Evolutionary conservation across 2,329 filamentous ascomycete genomes (phyloP).

Genomic region (Thielaviopsis cerberus): DNA sequence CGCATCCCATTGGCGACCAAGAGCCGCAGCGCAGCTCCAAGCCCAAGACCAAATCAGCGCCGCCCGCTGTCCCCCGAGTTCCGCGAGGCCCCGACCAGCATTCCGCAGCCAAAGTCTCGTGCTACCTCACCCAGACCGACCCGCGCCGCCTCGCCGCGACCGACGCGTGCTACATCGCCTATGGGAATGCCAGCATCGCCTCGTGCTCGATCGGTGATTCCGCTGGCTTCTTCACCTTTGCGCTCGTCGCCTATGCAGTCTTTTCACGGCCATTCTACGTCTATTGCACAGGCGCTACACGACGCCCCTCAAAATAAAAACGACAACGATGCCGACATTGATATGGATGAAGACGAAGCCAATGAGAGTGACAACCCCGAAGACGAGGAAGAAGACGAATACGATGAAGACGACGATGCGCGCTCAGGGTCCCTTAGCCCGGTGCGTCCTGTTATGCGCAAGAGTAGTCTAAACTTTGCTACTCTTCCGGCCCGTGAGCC

Average conservation of each 20-base stretch:
- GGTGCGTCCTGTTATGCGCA: slow-evolving; percentile 59
- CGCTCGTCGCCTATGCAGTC: background rate
- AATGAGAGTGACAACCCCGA: background rate
- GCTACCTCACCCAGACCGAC: slow-evolving; percentile 4
- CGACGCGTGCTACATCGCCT: background rate
- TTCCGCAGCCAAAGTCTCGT: slow-evolving; percentile 1
- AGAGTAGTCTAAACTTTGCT: slow-evolving; percentile 89
- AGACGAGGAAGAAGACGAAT: slow-evolving; percentile 14
- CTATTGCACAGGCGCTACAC: background rate
- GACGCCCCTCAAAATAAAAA: background rate
- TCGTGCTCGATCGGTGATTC: background rate
- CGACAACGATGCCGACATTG: slow-evolving; percentile 8
- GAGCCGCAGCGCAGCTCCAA: background rate
- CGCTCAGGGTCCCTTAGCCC: slow-evolving; percentile 56
- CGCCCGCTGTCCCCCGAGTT: background rate
- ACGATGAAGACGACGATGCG: slow-evolving; percentile 34
- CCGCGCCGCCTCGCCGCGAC: slow-evolving; percentile 3
- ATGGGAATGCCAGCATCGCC: slow-evolving; percentile 6
- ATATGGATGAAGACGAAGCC: slow-evolving; percentile 10
- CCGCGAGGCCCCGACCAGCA: background rate
- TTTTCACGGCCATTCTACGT: background rate
- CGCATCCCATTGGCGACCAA: background rate
- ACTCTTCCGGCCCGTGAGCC: slow-evolving; percentile 83
- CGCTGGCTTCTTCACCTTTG: background rate
- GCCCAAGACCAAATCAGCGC: background rate